These are phyloP conservation scores for Hymenoscyphus scutula DNA, from an alignment of 2,329 filamentous ascomycete genomes.

Conservation along the genomic window DNA sequence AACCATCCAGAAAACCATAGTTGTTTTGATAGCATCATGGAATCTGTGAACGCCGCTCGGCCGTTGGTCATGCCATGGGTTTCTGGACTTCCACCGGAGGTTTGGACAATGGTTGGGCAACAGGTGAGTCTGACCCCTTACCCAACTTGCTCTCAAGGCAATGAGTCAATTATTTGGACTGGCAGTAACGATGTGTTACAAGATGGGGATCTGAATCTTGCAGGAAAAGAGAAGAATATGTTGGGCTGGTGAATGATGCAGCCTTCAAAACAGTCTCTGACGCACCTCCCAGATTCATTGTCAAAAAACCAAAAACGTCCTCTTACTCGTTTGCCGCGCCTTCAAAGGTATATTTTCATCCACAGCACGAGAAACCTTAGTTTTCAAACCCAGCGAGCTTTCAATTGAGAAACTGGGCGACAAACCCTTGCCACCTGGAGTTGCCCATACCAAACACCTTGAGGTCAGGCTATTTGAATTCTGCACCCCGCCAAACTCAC, in stretches of 20 bases:
- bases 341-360: constrained; percentile 8
- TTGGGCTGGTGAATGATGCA: background rate
- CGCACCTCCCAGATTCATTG: constrained; percentile 10
- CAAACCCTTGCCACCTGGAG: background rate
- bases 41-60: background rate
- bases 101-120: constrained; percentile 7
- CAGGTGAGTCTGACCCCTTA: constrained; percentile 2
- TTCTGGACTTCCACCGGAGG: constrained; percentile 8
- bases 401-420: background rate
- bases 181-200: too few species aligned
- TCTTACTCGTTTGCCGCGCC: constrained; percentile 36
- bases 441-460: constrained; percentile 13
- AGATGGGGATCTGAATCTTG: too few species aligned
- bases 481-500: background rate
- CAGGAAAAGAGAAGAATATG: background rate
- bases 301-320: constrained; percentile 11
- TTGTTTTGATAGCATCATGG: background rate
- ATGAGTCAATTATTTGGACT: background rate
- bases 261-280: constrained; percentile 2
- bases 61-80: constrained; percentile 3
- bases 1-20: background rate
- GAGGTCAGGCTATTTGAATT: constrained; percentile 12
- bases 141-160: background rate
- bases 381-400: background rate
- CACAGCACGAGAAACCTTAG: background rate